Evolutionary conservation across 768 basidiomycete genomes (phyloP).

Genomic region (Mycena metata): DNA sequence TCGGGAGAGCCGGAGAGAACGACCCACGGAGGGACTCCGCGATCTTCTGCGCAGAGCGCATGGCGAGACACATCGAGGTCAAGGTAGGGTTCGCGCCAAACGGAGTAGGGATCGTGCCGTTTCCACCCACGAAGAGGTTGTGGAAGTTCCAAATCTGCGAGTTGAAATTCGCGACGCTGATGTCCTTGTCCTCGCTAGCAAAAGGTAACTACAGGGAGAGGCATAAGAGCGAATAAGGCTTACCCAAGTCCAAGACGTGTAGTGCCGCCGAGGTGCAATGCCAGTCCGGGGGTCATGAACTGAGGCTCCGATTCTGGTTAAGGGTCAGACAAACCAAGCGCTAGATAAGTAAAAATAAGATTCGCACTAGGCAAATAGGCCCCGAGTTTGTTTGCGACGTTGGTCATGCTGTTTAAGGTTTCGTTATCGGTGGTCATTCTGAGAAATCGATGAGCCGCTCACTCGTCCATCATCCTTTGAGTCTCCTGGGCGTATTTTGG

Average conservation of each 20-base stretch:
- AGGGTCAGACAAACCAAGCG: too few relatives aligned
- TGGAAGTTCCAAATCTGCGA: conserved; percentile 39
- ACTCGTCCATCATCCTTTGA: conserved; percentile 41
- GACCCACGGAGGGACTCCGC: not conserved
- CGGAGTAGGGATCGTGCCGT: conserved; percentile 43
- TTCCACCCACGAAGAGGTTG: conserved; percentile 52
- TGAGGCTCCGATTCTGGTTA: conserved; percentile 36
- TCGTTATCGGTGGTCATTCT: too few relatives aligned
- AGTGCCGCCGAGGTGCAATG: conserved; percentile 30
- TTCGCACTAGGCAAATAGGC: conserved; percentile 49
- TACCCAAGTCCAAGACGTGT: conserved; percentile 25
- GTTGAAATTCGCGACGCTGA: conserved; percentile 42
- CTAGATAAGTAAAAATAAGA: too few relatives aligned
- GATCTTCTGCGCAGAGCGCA: conserved; percentile 5
- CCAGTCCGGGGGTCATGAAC: conserved; percentile 42
- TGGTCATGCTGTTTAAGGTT: conserved; percentile 38
- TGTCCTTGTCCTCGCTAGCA: not conserved
- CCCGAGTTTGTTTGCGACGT: conserved; percentile 47
- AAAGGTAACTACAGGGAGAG: not conserved
- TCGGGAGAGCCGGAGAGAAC: not conserved
- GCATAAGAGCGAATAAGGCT: not conserved
- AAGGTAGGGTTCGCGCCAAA: conserved; percentile 38
- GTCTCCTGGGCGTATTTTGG: conserved; percentile 31
- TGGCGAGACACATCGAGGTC: conserved; percentile 18
- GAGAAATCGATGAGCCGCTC: conserved; percentile 3